Base-by-base conservation (phyloP, 805 yeast genomes). In the Metschnikowia hibisci region DNA sequence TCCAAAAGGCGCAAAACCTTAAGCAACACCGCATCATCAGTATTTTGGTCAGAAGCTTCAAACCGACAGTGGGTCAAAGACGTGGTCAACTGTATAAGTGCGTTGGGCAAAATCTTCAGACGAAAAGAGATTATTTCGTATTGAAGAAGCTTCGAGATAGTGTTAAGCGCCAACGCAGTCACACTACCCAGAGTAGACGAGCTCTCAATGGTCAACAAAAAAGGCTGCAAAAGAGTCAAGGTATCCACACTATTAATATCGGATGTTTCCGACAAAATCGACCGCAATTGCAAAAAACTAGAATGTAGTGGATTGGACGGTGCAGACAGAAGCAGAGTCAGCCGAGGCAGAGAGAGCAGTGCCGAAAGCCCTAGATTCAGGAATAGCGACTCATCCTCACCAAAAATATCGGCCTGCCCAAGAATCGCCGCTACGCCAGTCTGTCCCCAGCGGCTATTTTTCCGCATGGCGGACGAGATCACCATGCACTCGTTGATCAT, bases 41-140 rank as follows among this genome's bases (percentile, higher is more conserved):
- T 84, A 28, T 84, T 77, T 60, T 88, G 95, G 58, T 90, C 96
- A 0, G 93, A 84, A 2, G 96, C 96, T 68, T 93, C 97, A 60
- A 93, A 93, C 35, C 96, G 78, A 64, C 98, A 93, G 60, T 88
- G 96, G 0, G 98, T 87, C 48, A 93, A 73, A 0, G 97, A 78
- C 26, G 78, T 77, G 8, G 83, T 77, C 37, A 85, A 74, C 56
- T 86, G 87, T 13, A 80, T 76, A 47, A 87, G 63, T 1, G 84
- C 76, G 36, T 67, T 73, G 26, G 69, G 74, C 15, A 85, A 64
- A 44, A 84, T 82, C 25, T 70, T 66, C 4, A 88, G 79, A 2
- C 65, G 55, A 8, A 58, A 59, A 14, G 77, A 69, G n/a, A 93
- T 73, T 26, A 93, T 78, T 12, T 75, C 78, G 60, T 86, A 84